Conservation (phyloP, 768 basidiomycete genomes). For the Leccinum broughii region DNA sequence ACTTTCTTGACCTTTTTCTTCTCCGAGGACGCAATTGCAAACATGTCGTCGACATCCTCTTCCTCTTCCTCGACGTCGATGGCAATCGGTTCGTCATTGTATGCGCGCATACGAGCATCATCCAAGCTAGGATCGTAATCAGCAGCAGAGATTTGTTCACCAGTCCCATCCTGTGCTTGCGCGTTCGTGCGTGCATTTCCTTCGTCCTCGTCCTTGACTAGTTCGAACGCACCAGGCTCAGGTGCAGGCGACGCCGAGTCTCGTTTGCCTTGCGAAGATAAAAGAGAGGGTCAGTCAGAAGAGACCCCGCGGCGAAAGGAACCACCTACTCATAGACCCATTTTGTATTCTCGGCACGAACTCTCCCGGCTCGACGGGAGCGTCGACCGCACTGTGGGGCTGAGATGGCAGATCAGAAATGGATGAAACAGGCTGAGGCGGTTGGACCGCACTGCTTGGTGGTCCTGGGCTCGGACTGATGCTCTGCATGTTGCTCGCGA, state of each 20-base stretch:
- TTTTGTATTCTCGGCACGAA: slow-evolving; percentile 12
- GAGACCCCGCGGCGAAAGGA: neutral
- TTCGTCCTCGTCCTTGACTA: slow-evolving; percentile 65
- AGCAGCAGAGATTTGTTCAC: slow-evolving; percentile 83
- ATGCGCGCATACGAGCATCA: slow-evolving; percentile 73
- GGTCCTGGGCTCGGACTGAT: slow-evolving; percentile 59
- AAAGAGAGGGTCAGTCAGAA: slow-evolving; percentile 2
- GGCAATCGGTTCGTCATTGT: slow-evolving; percentile 37
- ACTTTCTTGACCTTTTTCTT: slow-evolving; percentile 56
- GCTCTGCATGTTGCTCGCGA: slow-evolving; percentile 43
- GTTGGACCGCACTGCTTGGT: slow-evolving; percentile 73
- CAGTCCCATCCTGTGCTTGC: slow-evolving; percentile 44
- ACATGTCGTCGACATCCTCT: slow-evolving; percentile 97
- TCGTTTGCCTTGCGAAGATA: slow-evolving; percentile 41
- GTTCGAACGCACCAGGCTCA: slow-evolving; percentile 57
- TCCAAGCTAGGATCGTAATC: slow-evolving; percentile 90
- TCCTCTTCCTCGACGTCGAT: slow-evolving; percentile 52
- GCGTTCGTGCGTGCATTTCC: slow-evolving; percentile 47
- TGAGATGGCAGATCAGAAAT: slow-evolving; percentile 66
- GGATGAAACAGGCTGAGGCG: slow-evolving; percentile 58
- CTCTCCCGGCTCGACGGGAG: slow-evolving; percentile 27
- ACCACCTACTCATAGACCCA: slow-evolving; percentile 26
- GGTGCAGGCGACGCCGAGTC: slow-evolving; percentile 62
- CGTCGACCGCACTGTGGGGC: slow-evolving; percentile 46
- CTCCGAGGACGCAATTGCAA: slow-evolving; percentile 56